These are phyloP conservation scores for Monosporascus sp. DNA, from an alignment of 2,329 filamentous ascomycete species.

Conservation along the genomic window DNA sequence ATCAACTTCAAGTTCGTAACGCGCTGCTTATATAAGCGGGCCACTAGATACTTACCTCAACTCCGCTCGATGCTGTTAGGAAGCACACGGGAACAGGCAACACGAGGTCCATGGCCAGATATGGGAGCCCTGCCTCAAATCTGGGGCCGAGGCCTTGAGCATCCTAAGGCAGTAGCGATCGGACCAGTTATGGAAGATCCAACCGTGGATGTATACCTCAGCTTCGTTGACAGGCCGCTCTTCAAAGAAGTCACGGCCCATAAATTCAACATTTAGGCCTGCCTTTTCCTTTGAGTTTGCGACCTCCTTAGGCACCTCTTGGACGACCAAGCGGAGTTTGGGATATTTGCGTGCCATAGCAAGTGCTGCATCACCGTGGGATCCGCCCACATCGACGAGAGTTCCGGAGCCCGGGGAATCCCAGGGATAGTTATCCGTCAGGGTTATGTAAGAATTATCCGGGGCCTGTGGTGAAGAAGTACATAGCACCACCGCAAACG, in stretches of 20 bases:
- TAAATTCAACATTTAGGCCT: conserved; percentile 5
- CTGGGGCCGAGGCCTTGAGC: conserved; percentile 12
- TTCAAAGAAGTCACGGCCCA: conserved; percentile 35
- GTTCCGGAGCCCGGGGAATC: neutral
- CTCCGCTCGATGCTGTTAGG: conserved; percentile 1
- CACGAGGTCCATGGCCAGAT: conserved; percentile 3
- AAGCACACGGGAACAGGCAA: neutral
- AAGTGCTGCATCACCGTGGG: neutral
- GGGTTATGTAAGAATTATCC: neutral
- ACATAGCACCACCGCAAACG: conserved; percentile 8
- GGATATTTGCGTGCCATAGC: neutral
- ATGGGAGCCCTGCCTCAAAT: neutral
- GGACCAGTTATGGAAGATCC: conserved; percentile 41
- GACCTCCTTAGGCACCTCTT: conserved; percentile 6
- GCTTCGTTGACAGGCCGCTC: conserved; percentile 31
- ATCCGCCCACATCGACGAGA: conserved; percentile 6
- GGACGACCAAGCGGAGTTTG: conserved; percentile 4
- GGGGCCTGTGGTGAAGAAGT: neutral
- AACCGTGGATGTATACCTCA: conserved; percentile 35
- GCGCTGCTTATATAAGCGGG: neutral
- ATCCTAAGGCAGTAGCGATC: conserved; percentile 29
- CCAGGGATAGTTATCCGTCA: conserved; percentile 5
- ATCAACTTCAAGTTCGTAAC: conserved; percentile 6
- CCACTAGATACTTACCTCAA: neutral
- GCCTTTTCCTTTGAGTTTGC: neutral